phyloP scores from a whole-genome alignment of 2,329 filamentous ascomycete species.

The Fusarium sulawesiense region DNA sequence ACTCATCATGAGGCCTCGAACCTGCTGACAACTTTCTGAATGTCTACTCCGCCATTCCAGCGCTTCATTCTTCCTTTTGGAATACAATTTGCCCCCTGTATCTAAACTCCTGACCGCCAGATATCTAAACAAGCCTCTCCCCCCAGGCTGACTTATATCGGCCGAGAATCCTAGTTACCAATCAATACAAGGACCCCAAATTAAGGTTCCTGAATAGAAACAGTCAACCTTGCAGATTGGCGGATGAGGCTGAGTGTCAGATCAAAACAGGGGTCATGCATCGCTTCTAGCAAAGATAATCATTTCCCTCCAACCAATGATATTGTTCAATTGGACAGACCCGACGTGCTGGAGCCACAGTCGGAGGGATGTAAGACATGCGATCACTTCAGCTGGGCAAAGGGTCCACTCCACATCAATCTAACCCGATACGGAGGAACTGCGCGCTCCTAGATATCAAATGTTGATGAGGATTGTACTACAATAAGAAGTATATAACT shows the following conservation, averaged over 20 bases:
- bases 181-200: background rate
- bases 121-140: background rate
- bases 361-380: background rate
- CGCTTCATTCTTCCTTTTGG: background rate
- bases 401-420: background rate
- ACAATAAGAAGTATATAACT: background rate
- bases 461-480: background rate
- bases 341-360: background rate
- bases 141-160: background rate
- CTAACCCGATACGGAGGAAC: background rate
- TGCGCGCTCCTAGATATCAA: background rate
- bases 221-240: background rate
- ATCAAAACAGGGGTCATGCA: slow-evolving; percentile 1
- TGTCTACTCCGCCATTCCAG: background rate
- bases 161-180: background rate
- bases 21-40: background rate
- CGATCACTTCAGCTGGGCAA: slow-evolving; percentile 2
- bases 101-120: background rate
- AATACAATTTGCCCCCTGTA: background rate
- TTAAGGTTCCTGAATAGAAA: background rate
- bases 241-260: background rate
- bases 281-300: background rate
- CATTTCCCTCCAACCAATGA: background rate
- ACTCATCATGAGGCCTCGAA: background rate
- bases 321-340: background rate